phyloP scores from a whole-genome alignment of 2,329 filamentous ascomycete genomes.

The Fusarium anthophilum region DNA sequence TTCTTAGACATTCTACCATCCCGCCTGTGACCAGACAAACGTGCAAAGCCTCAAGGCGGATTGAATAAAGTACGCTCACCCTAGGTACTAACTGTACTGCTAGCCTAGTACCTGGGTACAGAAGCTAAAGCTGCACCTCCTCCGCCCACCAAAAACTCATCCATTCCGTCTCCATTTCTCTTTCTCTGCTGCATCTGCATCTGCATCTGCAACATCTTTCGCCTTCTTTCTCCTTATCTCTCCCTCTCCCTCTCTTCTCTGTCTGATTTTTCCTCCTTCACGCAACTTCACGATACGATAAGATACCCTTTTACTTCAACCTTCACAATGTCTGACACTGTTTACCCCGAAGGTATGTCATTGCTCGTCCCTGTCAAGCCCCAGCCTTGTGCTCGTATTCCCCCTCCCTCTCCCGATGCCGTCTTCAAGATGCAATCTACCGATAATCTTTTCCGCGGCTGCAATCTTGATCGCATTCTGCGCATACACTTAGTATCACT shows the following conservation, averaged over 20 bases:
- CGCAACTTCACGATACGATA: slow-evolving; percentile 31
- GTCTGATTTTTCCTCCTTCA: slow-evolving; percentile 19
- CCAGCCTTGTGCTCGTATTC: slow-evolving; percentile 18
- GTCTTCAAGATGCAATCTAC: neutral
- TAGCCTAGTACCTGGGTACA: slow-evolving; percentile 8
- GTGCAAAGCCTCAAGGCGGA: slow-evolving; percentile 32
- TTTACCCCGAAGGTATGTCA: slow-evolving; percentile 52
- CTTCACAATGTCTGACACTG: slow-evolving; percentile 39
- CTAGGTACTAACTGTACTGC: neutral
- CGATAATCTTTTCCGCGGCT: neutral
- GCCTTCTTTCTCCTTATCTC: slow-evolving; percentile 11
- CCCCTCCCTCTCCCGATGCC: slow-evolving; percentile 4
- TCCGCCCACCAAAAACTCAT: slow-evolving; percentile 41
- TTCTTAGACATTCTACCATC: slow-evolving; percentile 54
- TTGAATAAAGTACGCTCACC: neutral
- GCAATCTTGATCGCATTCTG: slow-evolving; percentile 2
- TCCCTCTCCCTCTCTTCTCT: slow-evolving; percentile 8
- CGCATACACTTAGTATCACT: neutral
- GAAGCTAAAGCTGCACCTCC: slow-evolving; percentile 39
- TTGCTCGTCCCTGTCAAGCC: neutral
- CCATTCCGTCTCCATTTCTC: slow-evolving; percentile 30
- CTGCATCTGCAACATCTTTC: slow-evolving; percentile 33
- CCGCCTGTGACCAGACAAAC: slow-evolving; percentile 30
- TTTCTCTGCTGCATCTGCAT: slow-evolving; percentile 25
- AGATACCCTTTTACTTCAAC: slow-evolving; percentile 39